Base-by-base conservation (phyloP, 371 early-diverging fungal genomes). In the Mortierella sp. region DNA sequence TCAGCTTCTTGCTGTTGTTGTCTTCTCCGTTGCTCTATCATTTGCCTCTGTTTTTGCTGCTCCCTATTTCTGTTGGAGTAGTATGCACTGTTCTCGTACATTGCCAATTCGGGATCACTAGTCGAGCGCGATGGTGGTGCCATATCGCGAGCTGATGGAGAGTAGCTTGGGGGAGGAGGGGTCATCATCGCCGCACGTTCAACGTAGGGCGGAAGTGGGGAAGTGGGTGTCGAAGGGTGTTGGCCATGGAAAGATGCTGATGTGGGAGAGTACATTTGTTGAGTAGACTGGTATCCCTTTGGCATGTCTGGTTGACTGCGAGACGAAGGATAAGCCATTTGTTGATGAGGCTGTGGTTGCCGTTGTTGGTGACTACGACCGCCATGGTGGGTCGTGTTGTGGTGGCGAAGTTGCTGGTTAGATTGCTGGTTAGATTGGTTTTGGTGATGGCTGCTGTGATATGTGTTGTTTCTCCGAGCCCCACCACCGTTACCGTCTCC, bases 381-480 rank as follows among this genome's bases (percentile, higher is more conserved):
- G 35, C 62, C 68, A 29, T 64, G 59, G 42, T 71, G 64, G 8
- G 65, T 72, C 23, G 68, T 64, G 43, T 78, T 72, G 37, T 72
- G 61, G 17, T 72, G 65, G 17, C 75, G 68, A 35, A 57, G 66
- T 37, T 65, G 66, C 22, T 34, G 51, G 37, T 51, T 32, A n/a
- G 32, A 64, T 13, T 61, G 58, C 10, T 54, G 56, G 9, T 29
- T 22, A 7, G 49, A 40, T 13, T 32, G 49, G 12, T 58, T 35
- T 13, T 63, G 56, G 15, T 61, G 58, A 42, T 49, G 60, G 15
- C 70, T 61, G 43, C 62, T 55, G 40, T 76, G 76, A 67, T 59
- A 76, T 23, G 76, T 76, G 22, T 76, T 76, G 35, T 76, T 70
- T 45, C 78, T 64, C 19, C 78, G 63, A n/a, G 78, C 72, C 32